Evolutionary conservation across 1,284 basidiomycete genomes (phyloP).

Genomic region (Ustilago cynodontis): DNA sequence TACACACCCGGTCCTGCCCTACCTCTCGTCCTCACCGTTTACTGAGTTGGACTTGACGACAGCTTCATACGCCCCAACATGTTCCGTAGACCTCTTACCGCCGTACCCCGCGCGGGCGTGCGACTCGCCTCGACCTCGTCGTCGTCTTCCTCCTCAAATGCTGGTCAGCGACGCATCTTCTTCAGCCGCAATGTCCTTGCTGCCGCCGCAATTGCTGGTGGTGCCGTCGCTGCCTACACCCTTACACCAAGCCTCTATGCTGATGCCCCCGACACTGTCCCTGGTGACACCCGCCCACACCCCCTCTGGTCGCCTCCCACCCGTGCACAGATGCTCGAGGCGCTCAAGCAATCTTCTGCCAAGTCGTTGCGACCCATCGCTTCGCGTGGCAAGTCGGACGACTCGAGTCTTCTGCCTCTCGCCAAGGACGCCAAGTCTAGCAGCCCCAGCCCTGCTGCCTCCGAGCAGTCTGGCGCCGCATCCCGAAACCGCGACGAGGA

Average conservation of each 20-base stretch:
- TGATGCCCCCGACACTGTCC: conserved; percentile 51
- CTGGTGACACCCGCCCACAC: conserved; percentile 61
- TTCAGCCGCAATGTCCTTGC: conserved; percentile 29
- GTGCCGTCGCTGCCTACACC: conserved; percentile 44
- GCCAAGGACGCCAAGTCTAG: conserved; percentile 54
- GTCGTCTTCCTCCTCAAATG: conserved; percentile 20
- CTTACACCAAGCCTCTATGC: conserved; percentile 34
- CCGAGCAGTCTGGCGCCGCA: conserved; percentile 38
- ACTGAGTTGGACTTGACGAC: conserved; percentile 3
- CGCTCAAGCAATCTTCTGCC: conserved; percentile 63
- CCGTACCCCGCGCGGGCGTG: conserved; percentile 37
- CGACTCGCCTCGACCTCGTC: conserved; percentile 48
- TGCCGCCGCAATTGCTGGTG: conserved; percentile 36
- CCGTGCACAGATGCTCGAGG: conserved; percentile 68
- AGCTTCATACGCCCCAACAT: conserved; percentile 15
- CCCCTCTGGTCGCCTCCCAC: conserved; percentile 68
- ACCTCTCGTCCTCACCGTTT: background rate
- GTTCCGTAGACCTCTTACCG: conserved; percentile 45
- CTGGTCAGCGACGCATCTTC: conserved; percentile 29
- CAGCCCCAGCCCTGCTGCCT: conserved; percentile 62
- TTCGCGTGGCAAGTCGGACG: conserved; percentile 45
- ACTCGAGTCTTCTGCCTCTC: conserved; percentile 50
- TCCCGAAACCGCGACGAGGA: conserved; percentile 51
- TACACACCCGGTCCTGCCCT: background rate
- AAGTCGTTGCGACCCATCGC: conserved; percentile 59